These are phyloP conservation scores for Salix suchowensis DNA, from an alignment of 345 rosid genomes.

Conservation along the genomic window DNA sequence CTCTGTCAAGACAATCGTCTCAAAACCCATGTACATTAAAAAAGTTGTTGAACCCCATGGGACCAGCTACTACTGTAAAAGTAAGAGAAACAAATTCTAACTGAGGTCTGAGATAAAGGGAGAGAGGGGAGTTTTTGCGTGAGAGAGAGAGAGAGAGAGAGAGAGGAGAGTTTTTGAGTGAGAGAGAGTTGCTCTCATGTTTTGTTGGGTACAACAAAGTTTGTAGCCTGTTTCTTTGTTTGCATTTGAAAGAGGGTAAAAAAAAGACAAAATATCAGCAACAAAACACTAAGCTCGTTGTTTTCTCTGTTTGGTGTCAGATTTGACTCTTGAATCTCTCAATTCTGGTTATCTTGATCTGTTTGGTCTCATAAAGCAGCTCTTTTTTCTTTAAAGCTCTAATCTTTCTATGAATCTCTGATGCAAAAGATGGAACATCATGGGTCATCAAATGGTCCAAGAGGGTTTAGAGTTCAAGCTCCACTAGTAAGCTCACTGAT, in stretches of 20 bases:
- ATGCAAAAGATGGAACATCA: conserved; percentile 10
- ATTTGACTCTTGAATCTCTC: neutral
- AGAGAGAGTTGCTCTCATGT: neutral
- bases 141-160: too few relatives aligned
- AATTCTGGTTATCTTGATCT: conserved; percentile 1
- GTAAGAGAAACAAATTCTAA: neutral
- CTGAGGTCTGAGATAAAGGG: neutral
- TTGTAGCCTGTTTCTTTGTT: conserved; percentile 4
- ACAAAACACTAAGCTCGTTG: neutral
- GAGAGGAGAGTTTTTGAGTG: neutral
- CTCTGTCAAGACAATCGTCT: neutral
- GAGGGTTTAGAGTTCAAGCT: conserved; percentile 21
- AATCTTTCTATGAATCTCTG: conserved; percentile 8
- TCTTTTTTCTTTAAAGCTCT: neutral
- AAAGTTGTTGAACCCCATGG: conserved; percentile 9
- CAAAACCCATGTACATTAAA: neutral
- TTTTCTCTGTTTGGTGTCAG: neutral
- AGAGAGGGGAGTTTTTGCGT: neutral
- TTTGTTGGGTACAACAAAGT: neutral
- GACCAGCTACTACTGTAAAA: conserved; percentile 3
- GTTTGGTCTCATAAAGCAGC: neutral
- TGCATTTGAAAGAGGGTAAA: neutral
- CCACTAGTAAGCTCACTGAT: conserved; percentile 13
- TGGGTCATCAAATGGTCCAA: conserved; percentile 9
- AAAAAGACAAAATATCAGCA: neutral